Percentiles rank a stretch among this genome's conserved stretches.
Evolutionary conservation across 176 grass and related monocot genomes (phyloP).

Genomic region (Paspalum notatum): DNA sequence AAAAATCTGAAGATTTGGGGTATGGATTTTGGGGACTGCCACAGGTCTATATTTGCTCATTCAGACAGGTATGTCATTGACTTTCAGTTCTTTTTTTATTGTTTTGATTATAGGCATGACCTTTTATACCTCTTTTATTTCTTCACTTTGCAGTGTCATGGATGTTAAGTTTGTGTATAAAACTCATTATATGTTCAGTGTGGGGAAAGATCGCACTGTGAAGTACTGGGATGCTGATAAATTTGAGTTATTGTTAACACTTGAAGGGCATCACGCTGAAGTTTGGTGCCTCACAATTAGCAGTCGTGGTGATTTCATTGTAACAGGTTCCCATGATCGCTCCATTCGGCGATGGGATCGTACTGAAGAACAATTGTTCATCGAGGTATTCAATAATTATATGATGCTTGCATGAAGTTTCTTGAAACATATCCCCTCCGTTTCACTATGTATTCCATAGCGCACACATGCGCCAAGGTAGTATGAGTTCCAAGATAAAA

Average conservation of each 20-base stretch:
- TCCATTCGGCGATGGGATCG: slow-evolving; percentile 95
- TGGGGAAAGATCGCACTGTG: slow-evolving; percentile 88
- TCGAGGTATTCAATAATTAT: slow-evolving; percentile 59
- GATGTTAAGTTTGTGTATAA: slow-evolving; percentile 91
- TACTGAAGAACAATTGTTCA: slow-evolving; percentile 93
- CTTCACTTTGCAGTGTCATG: slow-evolving; percentile 73
- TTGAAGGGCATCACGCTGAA: slow-evolving; percentile 97
- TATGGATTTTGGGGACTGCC: slow-evolving; percentile 97
- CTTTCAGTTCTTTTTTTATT: slow-evolving; percentile 2
- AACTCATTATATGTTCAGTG: slow-evolving; percentile 95
- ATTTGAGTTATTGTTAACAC: slow-evolving; percentile 91
- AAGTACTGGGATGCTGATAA: slow-evolving; percentile 99
- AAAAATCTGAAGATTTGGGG: slow-evolving; percentile 98
- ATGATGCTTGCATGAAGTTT: slow-evolving; percentile 6
- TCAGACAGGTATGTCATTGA: slow-evolving; percentile 61
- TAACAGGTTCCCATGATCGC: slow-evolving; percentile 94
- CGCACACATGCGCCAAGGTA: too few relatives aligned
- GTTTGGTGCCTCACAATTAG: slow-evolving; percentile 89
- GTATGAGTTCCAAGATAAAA: too few relatives aligned
- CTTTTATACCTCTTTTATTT: slow-evolving; percentile 21
- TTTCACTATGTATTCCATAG: too few relatives aligned
- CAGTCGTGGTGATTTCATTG: slow-evolving; percentile 86
- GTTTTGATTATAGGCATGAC: background rate
- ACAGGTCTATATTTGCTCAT: slow-evolving; percentile 90
- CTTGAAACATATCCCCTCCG: background rate